These are phyloP conservation scores for Fonsecaea nubica DNA, from an alignment of 2,329 filamentous ascomycete species.

Conservation along the genomic window DNA sequence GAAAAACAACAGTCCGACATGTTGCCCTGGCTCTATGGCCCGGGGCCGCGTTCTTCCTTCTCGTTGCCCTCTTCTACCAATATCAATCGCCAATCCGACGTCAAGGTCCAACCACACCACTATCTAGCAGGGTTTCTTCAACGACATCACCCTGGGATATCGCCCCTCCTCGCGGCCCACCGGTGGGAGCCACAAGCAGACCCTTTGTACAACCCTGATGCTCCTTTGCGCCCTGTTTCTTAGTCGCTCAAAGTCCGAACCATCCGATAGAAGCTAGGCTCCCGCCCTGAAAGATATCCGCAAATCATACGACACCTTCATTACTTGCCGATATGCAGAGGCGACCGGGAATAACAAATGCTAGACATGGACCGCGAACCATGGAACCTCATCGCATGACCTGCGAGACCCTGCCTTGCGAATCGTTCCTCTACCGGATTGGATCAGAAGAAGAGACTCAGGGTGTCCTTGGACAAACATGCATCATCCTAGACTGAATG, in stretches of 20 bases:
- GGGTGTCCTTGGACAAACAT: not conserved
- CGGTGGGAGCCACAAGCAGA: not conserved
- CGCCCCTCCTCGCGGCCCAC: conserved; percentile 1
- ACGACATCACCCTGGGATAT: conserved; percentile 18
- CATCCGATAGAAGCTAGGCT: not conserved
- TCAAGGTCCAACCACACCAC: conserved; percentile 16
- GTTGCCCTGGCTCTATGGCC: not conserved
- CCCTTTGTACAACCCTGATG: not conserved
- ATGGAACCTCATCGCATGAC: conserved; percentile 2
- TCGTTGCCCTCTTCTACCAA: not conserved
- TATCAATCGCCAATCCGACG: conserved; percentile 4
- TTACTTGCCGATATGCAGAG: conserved; percentile 5
- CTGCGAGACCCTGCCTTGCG: conserved; percentile 4
- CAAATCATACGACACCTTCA: not conserved
- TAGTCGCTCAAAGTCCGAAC: not conserved
- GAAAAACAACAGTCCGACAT: not conserved
- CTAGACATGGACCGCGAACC: not conserved
- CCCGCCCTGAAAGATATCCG: not conserved
- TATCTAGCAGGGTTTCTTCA: not conserved
- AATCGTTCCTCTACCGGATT: not conserved
- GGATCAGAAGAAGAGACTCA: not conserved
- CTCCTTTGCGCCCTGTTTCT: conserved; percentile 15
- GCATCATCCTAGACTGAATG: not conserved
- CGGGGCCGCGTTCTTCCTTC: not conserved
- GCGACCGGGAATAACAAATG: not conserved